A percentile compares a stretch with the other conserved stretches of the same genome.
These are phyloP conservation scores for Darksidea phi DNA, from an alignment of 495 filamentous ascomycete species.

Conservation along the genomic window DNA sequence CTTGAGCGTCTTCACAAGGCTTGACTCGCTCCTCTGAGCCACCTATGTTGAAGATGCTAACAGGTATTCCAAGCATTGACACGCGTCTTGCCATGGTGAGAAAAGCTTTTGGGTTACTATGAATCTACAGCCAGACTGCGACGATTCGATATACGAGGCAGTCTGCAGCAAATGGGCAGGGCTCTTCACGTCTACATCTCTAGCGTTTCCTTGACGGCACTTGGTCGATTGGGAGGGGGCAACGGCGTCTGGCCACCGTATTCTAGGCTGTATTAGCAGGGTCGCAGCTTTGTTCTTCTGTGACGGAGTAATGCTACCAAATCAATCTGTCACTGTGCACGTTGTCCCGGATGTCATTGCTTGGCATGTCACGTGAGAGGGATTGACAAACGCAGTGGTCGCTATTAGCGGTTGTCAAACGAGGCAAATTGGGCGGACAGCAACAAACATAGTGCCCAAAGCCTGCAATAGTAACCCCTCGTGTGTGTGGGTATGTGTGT, in stretches of 20 bases:
- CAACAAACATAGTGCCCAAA: no score
- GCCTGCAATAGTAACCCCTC: not conserved
- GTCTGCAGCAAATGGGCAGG: not conserved
- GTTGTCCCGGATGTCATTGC: not conserved
- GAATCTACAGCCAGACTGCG: not conserved
- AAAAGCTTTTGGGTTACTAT: not conserved
- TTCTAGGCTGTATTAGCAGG: conserved; percentile 34
- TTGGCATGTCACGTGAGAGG: no score
- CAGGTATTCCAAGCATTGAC: not conserved
- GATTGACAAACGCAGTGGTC: no score
- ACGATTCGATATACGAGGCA: not conserved
- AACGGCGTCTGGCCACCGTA: conserved; percentile 20
- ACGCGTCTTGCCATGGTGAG: not conserved
- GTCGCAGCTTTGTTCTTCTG: conserved; percentile 11
- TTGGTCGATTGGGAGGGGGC: conserved; percentile 10
- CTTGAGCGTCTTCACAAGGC: conserved; percentile 91
- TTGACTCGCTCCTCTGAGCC: conserved; percentile 83
- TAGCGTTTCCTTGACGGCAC: conserved; percentile 17
- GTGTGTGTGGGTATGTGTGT: no score
- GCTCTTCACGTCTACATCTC: conserved; percentile 20
- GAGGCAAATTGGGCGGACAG: no score
- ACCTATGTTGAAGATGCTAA: conserved; percentile 13
- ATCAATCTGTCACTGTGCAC: not conserved
- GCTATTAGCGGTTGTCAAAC: no score
- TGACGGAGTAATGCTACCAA: conserved; percentile 25